Evolutionary conservation across 805 yeast species (phyloP), one percentile per base, ranked within the genome.

Genomic region (Lipomyces chichibuensis): DNA sequence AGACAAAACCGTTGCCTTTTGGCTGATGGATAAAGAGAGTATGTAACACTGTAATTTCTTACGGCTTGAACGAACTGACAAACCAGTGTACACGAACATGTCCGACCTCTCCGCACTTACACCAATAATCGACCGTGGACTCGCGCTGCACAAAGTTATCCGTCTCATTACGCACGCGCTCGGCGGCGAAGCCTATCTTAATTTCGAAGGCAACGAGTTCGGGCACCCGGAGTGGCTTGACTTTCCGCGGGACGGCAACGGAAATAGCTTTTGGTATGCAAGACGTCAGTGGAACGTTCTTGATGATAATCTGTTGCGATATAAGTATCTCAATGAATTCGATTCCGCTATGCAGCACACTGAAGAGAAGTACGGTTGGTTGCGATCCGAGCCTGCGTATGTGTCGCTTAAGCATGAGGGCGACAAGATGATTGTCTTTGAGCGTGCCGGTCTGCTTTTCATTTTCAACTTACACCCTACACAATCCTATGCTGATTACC

Each of bases 141-240:
- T 95, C 55, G 87, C 97, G 23, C 82, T 94, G 69, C 99, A 94
- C 80, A 94, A 94, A 77, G 79, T 95, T 86, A 95, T 94, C 69
- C 84, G 99, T 71, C 82, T 95, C 64, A 74, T 93, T 27, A 94
- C 98, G 0, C 93, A 91, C 74, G 82, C 93, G 0, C 82, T 94
- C n/a, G 98, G 98, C 58, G 99, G 99, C 65, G 98, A 94, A 79
- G 97, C 97, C 0, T 94, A 94, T 76, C 84, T 94, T 76, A 94
- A 93, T 77, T 94, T 94, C 77, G 98, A 94, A 82, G 98, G 99
- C 65, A 94, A 94, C 75, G 99, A 94, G 79, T 94, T 95, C 80
- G 99, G 99, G 20, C 99, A 94, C 75, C 99, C 98, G 2, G 99
- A 94, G 77, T 94, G 99, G 99, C 84, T 95, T 62, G 99, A 94